Base-by-base conservation (phyloP, 208 protist genomes). In the Acanthamoeba healyi region DNA sequence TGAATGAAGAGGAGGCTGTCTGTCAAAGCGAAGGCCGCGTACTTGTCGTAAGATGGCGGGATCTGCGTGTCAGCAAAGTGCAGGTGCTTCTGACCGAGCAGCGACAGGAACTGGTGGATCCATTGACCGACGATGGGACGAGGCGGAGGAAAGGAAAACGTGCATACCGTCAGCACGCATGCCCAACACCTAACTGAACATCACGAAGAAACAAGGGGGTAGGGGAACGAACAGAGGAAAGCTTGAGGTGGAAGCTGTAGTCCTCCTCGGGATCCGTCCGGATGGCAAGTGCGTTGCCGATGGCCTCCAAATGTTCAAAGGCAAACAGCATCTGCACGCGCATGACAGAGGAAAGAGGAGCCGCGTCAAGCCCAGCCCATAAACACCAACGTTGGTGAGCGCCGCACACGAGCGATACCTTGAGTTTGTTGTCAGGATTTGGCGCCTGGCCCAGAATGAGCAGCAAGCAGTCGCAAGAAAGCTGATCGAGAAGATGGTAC, bases 291-390 rank as follows among this genome's bases (percentile, higher is more conserved):
- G 72, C 72, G 6, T 15, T 51, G 72, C 38, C 34, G 26, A 82
- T 82, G 38, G 72, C 26, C 15, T 82, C 72, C 72, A 82, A 44
- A 26, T 54, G n/a, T 10, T 82, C 72, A 46, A 82, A 82, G 6
- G 10, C 38, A 42, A 12, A 82, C 22, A 82, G 38, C 12, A 82
- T 26, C 42, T 82, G 72, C 6, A 26, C n/a, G 19, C 42, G 26
- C 7, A 72, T 22, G 19, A 29, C 29, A 72, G 12, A 72, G 6
- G 63, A 72, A 29, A n/a, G 29, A 38, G 19, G 24, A 14, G 32
- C 12, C 29, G 24, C 10, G 32, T 6, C 63, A 38, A 14, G 24
- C 26, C 7, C 6, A 72, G 24, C 12, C 26, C 12, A 36, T 72
- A 29, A 72, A n/a, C n/a, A n/a, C n/a, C n/a, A n/a, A n/a, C n/a